Evolutionary conservation across 768 basidiomycete species (phyloP).

Genomic region (Sporobolomyces roseus): DNA sequence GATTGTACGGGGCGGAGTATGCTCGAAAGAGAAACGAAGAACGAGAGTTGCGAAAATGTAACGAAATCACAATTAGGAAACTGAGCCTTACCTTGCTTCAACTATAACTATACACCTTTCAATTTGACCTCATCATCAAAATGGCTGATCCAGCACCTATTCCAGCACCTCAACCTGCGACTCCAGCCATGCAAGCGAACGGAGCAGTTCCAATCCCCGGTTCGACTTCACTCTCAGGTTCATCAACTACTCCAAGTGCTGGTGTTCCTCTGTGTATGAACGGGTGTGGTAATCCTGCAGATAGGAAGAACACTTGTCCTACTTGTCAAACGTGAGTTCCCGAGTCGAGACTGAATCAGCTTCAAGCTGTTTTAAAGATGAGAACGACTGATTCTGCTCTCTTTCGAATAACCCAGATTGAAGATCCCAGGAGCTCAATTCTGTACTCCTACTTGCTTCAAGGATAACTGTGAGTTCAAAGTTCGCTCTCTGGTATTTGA

Average conservation of each 20-base stretch:
- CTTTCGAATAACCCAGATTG: background rate
- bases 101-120: too few species aligned
- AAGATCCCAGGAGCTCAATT: conserved; percentile 17
- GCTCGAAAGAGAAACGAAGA: too few species aligned
- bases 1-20: too few species aligned
- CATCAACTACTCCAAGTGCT: background rate
- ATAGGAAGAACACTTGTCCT: conserved; percentile 15
- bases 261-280: conserved; percentile 18
- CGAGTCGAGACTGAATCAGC: too few species aligned
- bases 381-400: background rate
- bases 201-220: background rate
- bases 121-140: too few species aligned
- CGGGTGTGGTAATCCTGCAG: conserved; percentile 24
- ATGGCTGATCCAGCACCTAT: background rate
- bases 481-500: background rate
- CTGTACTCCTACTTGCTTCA: conserved; percentile 32
- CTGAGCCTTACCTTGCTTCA: too few species aligned
- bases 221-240: too few species aligned
- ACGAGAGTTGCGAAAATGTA: too few species aligned
- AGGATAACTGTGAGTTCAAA: conserved; percentile 21
- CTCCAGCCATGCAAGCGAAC: background rate
- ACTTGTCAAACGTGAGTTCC: conserved; percentile 19
- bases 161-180: background rate
- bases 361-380: too few species aligned
- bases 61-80: too few species aligned